These are phyloP conservation scores for Collybia mongolica DNA, from an alignment of 768 basidiomycete species.

Conservation along the genomic window DNA sequence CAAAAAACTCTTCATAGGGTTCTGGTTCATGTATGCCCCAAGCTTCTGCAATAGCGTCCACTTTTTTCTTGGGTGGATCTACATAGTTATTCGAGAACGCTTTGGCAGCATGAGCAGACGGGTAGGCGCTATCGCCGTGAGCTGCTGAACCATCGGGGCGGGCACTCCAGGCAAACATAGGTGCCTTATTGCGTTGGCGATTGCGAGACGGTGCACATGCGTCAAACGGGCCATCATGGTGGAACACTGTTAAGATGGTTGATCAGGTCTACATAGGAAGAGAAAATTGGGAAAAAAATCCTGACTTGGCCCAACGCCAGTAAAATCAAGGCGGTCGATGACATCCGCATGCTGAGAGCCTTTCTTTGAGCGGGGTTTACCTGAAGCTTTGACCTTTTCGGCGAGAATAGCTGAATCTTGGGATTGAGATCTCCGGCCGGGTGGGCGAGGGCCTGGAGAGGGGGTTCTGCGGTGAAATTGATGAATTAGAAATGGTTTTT, in stretches of 20 bases:
- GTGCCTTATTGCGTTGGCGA: constrained; percentile 73
- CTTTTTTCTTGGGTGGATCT: constrained; percentile 77
- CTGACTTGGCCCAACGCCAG: constrained; percentile 82
- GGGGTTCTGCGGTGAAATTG: constrained; percentile 15
- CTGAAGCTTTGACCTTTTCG: constrained; percentile 35
- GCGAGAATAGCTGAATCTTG: constrained; percentile 39
- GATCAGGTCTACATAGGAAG: constrained; percentile 17
- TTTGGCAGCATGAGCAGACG: constrained; percentile 45
- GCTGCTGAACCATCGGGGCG: constrained; percentile 36
- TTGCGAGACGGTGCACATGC: constrained; percentile 91
- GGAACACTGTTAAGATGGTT: constrained; percentile 61
- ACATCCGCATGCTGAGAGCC: constrained; percentile 83
- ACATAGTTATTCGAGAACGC: constrained; percentile 51
- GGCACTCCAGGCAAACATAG: constrained; percentile 75
- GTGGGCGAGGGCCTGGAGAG: constrained; percentile 27
- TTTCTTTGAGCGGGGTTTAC: constrained; percentile 59
- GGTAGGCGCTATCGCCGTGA: constrained; percentile 49
- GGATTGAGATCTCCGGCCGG: constrained; percentile 43
- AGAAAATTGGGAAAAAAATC: constrained; percentile 17
- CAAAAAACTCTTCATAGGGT: constrained; percentile 87
- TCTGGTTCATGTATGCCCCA: constrained; percentile 94
- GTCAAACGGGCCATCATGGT: constrained; percentile 91
- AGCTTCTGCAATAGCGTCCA: constrained; percentile 87
- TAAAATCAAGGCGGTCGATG: constrained; percentile 86
- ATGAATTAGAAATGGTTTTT: constrained; percentile 14